Percentiles rank a stretch among this genome's conserved stretches.
Evolutionary conservation across 2,329 filamentous ascomycete species (phyloP).

Genomic region (Phialemoniopsis sp.): DNA sequence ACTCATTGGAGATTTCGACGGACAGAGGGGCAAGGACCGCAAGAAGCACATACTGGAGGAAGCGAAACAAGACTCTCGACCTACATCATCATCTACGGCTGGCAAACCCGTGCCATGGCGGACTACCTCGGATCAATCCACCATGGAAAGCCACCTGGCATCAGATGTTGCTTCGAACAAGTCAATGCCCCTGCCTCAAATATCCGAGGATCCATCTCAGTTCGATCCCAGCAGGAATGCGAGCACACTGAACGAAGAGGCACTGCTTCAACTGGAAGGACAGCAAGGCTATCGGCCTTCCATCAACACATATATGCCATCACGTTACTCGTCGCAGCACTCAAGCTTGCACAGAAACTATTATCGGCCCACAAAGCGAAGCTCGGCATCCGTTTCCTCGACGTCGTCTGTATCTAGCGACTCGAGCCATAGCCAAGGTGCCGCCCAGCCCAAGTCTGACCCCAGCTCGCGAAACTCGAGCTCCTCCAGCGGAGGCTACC

Average conservation of each 20-base stretch:
- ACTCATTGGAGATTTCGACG: constrained; percentile 8
- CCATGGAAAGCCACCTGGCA: constrained; percentile 3
- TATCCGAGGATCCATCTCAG: constrained; percentile 7
- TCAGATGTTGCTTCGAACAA: constrained; percentile 5
- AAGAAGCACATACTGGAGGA: constrained; percentile 8
- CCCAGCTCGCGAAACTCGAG: not conserved
- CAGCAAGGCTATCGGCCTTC: constrained; percentile 1
- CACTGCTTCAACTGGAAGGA: constrained; percentile 17
- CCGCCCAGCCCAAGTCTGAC: not conserved
- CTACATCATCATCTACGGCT: constrained; percentile 4
- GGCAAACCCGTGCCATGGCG: constrained; percentile 1
- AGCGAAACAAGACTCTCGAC: not conserved
- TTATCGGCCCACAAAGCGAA: constrained; percentile 11
- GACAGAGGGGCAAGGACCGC: constrained; percentile 6
- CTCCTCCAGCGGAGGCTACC: not conserved
- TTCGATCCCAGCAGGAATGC: not conserved
- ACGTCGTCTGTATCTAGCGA: not conserved
- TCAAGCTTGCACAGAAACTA: constrained; percentile 2
- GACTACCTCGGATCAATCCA: constrained; percentile 7
- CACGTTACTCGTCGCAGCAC: constrained; percentile 4
- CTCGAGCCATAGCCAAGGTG: not conserved
- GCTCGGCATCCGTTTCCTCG: constrained; percentile 16
- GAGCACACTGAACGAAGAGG: constrained; percentile 17
- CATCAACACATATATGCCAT: constrained; percentile 9
- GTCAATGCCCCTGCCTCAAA: constrained; percentile 11